phyloP scores from a whole-genome alignment of 1,139 yeast genomes.

The Yamadazyma atlantica region DNA sequence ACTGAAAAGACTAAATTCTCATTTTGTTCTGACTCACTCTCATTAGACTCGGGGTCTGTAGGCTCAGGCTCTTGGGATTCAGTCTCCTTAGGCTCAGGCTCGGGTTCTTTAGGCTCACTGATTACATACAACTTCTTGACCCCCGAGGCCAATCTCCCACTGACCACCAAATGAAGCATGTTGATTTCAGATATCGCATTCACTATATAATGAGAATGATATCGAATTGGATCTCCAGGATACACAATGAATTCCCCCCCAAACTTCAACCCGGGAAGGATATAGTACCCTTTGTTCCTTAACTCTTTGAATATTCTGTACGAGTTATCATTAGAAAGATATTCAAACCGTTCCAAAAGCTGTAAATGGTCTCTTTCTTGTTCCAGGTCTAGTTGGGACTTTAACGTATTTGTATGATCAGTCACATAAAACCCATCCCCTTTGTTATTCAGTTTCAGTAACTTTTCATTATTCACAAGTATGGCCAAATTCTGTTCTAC shows the following conservation, averaged over 20 bases:
- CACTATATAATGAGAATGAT: constrained; percentile 83
- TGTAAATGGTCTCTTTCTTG: not conserved
- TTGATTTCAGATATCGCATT: constrained; percentile 49
- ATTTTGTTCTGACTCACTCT: too few relatives aligned
- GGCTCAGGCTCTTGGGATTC: too few relatives aligned
- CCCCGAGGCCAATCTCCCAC: constrained; percentile 89
- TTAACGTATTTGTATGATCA: constrained; percentile 1
- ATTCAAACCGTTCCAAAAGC: constrained; percentile 4
- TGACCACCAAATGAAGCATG: constrained; percentile 63
- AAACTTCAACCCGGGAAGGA: constrained; percentile 85
- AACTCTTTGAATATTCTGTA: constrained; percentile 34
- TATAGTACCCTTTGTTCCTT: constrained; percentile 47
- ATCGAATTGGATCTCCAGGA: constrained; percentile 92
- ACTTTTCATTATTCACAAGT: constrained; percentile 7
- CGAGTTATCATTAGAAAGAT: constrained; percentile 4
- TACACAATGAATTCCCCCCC: constrained; percentile 89
- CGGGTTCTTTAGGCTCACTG: constrained; percentile 5
- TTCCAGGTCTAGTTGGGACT: not conserved
- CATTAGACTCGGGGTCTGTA: constrained; percentile 25
- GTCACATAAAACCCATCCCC: constrained; percentile 7
- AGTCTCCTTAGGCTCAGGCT: constrained; percentile 28
- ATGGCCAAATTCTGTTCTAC: constrained; percentile 41
- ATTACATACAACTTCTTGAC: constrained; percentile 86
- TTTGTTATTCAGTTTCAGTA: constrained; percentile 5
- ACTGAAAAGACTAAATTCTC: constrained; percentile 49